Evolutionary conservation across 139 green algal species (phyloP).

Genomic region (Asterochloris sp.): DNA sequence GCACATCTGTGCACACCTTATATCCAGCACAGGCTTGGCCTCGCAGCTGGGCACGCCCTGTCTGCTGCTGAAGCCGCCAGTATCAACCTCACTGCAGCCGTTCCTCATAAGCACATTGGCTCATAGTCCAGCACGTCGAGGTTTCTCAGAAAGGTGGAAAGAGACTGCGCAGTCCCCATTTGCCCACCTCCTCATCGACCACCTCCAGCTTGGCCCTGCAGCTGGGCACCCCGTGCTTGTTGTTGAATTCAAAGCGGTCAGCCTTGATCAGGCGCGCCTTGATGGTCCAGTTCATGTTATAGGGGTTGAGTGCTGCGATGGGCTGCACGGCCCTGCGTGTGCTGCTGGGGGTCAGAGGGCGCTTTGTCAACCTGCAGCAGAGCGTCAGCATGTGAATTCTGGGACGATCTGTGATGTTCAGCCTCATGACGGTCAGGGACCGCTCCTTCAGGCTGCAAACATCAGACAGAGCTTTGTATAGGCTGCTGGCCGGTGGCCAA

Average conservation of each 20-base stretch:
- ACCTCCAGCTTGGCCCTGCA: conserved; percentile 53
- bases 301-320: conserved; percentile 66
- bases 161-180: background rate
- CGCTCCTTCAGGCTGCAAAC: too few species aligned
- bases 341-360: too few species aligned
- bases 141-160: background rate
- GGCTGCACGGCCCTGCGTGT: conserved; percentile 35
- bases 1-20: background rate
- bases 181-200: conserved; percentile 58
- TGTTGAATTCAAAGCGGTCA: conserved; percentile 30
- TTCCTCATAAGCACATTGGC: background rate
- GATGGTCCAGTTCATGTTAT: conserved; percentile 64
- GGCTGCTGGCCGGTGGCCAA: too few species aligned
- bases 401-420: too few species aligned
- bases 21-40: background rate
- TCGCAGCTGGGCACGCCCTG: too few species aligned
- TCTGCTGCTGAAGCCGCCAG: background rate
- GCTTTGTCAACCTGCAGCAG: too few species aligned
- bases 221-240: background rate
- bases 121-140: too few species aligned
- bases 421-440: too few species aligned
- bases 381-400: too few species aligned
- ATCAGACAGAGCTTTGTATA: too few species aligned
- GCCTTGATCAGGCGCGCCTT: conserved; percentile 59
- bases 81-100: background rate